Percentiles rank a stretch among this genome's conserved stretches.
phyloP scores from a whole-genome alignment of 805 yeast species.

The Kurtzmaniella cleridarum region DNA sequence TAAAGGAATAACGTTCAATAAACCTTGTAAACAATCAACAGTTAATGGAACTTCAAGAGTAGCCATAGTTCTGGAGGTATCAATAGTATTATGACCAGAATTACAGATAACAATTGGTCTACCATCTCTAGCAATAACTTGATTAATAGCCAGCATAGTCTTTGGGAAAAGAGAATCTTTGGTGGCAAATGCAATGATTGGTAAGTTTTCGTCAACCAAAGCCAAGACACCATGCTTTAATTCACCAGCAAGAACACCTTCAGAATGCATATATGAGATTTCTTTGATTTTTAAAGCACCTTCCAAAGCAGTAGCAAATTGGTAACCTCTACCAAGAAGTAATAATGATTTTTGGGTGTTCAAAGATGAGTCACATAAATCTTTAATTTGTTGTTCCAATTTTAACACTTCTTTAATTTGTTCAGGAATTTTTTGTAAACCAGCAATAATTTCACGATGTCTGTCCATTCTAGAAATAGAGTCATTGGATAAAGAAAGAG shows the following conservation, averaged over 20 bases:
- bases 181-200: slow-evolving; percentile 94
- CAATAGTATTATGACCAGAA: slow-evolving; percentile 62
- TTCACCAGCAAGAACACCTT: slow-evolving; percentile 99
- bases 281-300: slow-evolving; percentile 98
- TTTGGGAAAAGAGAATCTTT: slow-evolving; percentile 95
- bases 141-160: slow-evolving; percentile 91
- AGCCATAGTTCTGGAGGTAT: slow-evolving; percentile 52
- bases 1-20: slow-evolving; percentile 87
- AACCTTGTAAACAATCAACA: slow-evolving; percentile 96
- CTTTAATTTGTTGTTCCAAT: slow-evolving; percentile 69
- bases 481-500: slow-evolving; percentile 90
- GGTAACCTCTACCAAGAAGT: slow-evolving; percentile 95
- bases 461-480: slow-evolving; percentile 70
- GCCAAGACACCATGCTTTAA: slow-evolving; percentile 98
- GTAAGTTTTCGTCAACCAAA: slow-evolving; percentile 87
- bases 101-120: slow-evolving; percentile 91
- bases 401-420: slow-evolving; percentile 76
- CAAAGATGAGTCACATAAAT: slow-evolving; percentile 66
- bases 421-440: slow-evolving; percentile 75
- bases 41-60: slow-evolving; percentile 90
- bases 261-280: slow-evolving; percentile 97
- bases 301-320: slow-evolving; percentile 93
- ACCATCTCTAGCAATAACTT: slow-evolving; percentile 96
- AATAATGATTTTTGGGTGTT: slow-evolving; percentile 81
- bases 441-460: slow-evolving; percentile 80